Evolutionary conservation across 2,329 filamentous ascomycete genomes (phyloP), one percentile per base, ranked within the genome.

Genomic region (Aureobasidium sp.): DNA sequence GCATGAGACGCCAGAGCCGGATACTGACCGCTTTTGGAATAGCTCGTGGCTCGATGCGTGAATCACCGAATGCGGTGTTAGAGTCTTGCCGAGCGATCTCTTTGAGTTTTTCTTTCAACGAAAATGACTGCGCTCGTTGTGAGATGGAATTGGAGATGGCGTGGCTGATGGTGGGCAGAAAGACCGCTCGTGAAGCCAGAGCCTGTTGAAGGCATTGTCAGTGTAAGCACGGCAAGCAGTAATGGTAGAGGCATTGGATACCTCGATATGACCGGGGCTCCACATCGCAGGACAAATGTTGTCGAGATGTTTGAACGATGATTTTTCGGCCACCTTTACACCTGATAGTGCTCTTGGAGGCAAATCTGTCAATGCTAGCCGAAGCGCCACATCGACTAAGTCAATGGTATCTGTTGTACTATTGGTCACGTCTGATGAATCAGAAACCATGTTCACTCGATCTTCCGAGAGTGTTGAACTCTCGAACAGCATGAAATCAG

Each of bases 231-330:
- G 32, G 10, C 69, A 64, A n/a, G 61, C 32, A 9, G 30, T 25
- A 15, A 2, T 36, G 9, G 48, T 36, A 6, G 63, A 59, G 6
- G 67, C 11, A 21, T 21, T 21, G 21, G 21, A 21, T 41, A 75
- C 72, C 21, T 62, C 61, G 21, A 74, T 63, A 63, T 75, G 75
- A 7, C 69, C 72, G 8, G 73, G 71, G 50, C 70, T 71, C 73
- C 74, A 80, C 32, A 78, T 48, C 3, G 67, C 63, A 3, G 78
- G 77, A 41, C 71, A 73, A 7, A 78, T 57, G 42, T 73, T 69
- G 39, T 72, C 67, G 3, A 80, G 69, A 45, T 69, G 69, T 39
- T 68, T 64, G 27, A 68, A 65, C 11, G 72, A 72, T 15, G 72
- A 72, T 29, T 66, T 74, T 32, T 69, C 68, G 54, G 67, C 69